Evolutionary conservation across 352 stramenopile species (phyloP).

Genomic region (Globisporangium splendens): DNA sequence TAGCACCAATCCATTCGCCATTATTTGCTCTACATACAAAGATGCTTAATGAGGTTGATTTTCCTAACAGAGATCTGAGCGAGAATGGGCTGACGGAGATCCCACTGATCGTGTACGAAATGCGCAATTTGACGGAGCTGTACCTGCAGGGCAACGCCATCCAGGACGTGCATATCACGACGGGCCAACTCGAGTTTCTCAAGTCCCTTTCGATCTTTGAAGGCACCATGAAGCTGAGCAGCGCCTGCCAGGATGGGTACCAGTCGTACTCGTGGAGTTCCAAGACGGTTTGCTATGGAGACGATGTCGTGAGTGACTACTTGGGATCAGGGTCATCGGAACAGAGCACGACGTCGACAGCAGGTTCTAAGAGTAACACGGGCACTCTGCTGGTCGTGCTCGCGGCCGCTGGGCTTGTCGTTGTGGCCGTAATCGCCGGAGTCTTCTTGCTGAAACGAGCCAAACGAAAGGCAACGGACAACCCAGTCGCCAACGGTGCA

Average conservation of each 20-base stretch:
- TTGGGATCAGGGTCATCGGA: constrained; percentile 28
- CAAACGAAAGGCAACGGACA: constrained; percentile 40
- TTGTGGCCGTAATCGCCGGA: constrained; percentile 38
- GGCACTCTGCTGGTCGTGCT: constrained; percentile 38
- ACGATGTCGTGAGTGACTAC: constrained; percentile 37
- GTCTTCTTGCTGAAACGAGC: constrained; percentile 56
- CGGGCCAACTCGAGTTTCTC: constrained; percentile 51
- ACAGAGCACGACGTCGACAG: constrained; percentile 26
- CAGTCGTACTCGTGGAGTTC: constrained; percentile 41
- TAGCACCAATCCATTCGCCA: constrained; percentile 6
- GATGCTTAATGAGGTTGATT: neutral
- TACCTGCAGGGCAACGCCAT: constrained; percentile 56
- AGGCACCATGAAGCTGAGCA: constrained; percentile 33
- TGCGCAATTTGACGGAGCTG: constrained; percentile 49
- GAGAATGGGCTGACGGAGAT: constrained; percentile 66
- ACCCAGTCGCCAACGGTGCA: constrained; percentile 19
- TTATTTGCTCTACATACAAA: neutral
- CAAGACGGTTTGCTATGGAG: constrained; percentile 50
- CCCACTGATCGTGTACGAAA: constrained; percentile 63
- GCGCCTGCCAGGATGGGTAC: constrained; percentile 40
- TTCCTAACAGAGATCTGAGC: constrained; percentile 43
- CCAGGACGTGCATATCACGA: constrained; percentile 43
- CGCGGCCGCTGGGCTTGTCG: constrained; percentile 35
- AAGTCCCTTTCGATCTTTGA: constrained; percentile 44
- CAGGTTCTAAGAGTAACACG: constrained; percentile 17